These are phyloP conservation scores for Metarhizium robertsii DNA, from an alignment of 2,329 filamentous ascomycete genomes.

Conservation along the genomic window DNA sequence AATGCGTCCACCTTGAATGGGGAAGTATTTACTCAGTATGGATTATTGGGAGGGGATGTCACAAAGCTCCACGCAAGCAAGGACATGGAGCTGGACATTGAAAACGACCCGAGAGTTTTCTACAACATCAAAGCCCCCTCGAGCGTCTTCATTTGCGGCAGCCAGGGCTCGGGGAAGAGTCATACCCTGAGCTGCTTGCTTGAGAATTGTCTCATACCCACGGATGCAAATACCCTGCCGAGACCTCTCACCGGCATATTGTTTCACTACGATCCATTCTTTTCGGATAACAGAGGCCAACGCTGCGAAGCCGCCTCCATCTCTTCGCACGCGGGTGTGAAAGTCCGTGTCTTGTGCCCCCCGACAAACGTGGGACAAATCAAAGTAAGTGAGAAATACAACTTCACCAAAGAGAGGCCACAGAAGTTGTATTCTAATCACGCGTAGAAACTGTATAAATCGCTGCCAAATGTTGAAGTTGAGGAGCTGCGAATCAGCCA, in stretches of 20 bases:
- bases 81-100: neutral
- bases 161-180: slow-evolving; percentile 55
- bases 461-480: slow-evolving; percentile 34
- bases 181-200: slow-evolving; percentile 47
- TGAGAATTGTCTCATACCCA: slow-evolving; percentile 46
- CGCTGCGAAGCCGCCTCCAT: slow-evolving; percentile 54
- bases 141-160: slow-evolving; percentile 55
- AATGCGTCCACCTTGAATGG: neutral
- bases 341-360: slow-evolving; percentile 44
- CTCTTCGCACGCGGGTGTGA: slow-evolving; percentile 29
- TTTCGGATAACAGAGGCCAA: slow-evolving; percentile 34
- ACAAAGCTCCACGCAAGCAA: neutral
- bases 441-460: slow-evolving; percentile 29
- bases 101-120: slow-evolving; percentile 24
- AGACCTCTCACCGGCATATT: slow-evolving; percentile 50
- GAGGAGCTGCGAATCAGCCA: slow-evolving; percentile 42
- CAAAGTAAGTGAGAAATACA: slow-evolving; percentile 11
- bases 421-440: neutral
- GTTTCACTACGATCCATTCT: slow-evolving; percentile 55
- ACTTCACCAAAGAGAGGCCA: neutral
- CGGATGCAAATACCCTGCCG: slow-evolving; percentile 33
- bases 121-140: slow-evolving; percentile 41
- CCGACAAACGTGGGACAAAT: slow-evolving; percentile 40
- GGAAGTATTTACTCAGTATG: slow-evolving; percentile 10
- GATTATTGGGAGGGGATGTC: slow-evolving; percentile 10